Evolutionary conservation across 2,329 filamentous ascomycete species (phyloP), one percentile per base, ranked within the genome.

Genomic region (Ascochyta pisi): DNA sequence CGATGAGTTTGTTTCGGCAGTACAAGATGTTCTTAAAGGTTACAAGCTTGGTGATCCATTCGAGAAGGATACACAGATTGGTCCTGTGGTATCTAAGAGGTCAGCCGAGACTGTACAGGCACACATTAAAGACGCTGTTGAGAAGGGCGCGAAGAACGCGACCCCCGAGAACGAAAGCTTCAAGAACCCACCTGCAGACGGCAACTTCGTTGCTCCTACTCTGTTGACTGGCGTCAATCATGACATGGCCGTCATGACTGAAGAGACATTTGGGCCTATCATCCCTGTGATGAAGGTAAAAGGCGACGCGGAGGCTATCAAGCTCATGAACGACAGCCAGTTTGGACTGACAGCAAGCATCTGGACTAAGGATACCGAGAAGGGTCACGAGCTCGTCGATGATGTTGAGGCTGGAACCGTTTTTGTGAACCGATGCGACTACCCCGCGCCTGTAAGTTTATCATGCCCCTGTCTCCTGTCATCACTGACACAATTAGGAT

Each of bases 301-400:
- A 70, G 81, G 81, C 64, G 94, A 97, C 69, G 84, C 84, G 16
- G 92, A 97, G 76, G 94, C 94, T 2, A 79, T 97, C 59, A 79
- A 82, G 64, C 79, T 94, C 46, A 97, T 98, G 92, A 97, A 97
- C 69, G 92, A 96, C 74, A 95, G 91, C 78, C 88, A 96, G 63
- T 96, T 96, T 73, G 94, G 94, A 5, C 82, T 98, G 59, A 97
- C 94, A 3, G 94, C 93, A n/a, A 96, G 92, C 69, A 92, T 98
- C 68, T 98, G 94, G 94, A 96, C 92, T 54, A 96, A 95, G 76
- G 92, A 98, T 71, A 86, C 87, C 2, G 82, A 80, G 41, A 88
- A 83, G 71, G 94, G 89, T 15, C 87, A 92, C 66, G 84, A 90
- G 73, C 82, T 98, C 48, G 86, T 89, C 35, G 88, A 95, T 51